Percentiles rank a stretch among this genome's conserved stretches.
Conservation (phyloP, 2,329 filamentous ascomycete species). For the Tolypocladium paradoxum region DNA sequence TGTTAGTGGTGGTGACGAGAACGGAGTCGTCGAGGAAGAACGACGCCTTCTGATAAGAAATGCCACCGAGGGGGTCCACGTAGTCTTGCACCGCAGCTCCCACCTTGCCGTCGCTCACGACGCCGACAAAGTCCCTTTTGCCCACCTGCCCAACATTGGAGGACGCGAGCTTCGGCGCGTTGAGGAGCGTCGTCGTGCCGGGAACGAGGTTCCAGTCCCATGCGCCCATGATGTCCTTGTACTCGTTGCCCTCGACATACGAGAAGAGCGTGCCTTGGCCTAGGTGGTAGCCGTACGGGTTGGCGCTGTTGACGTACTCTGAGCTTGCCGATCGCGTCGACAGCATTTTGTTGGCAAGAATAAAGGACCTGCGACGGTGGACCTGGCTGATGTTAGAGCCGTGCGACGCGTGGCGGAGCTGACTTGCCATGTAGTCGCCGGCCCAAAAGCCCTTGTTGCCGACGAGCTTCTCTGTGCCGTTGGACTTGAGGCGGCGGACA, state of each 20-base stretch:
- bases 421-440: conserved; percentile 12
- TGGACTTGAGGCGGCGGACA: conserved; percentile 8
- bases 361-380: conserved; percentile 7
- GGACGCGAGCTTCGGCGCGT: conserved; percentile 5
- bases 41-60: conserved; percentile 13
- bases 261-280: conserved; percentile 13
- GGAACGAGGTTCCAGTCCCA: conserved; percentile 15
- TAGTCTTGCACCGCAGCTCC: conserved; percentile 10
- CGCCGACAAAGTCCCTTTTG: conserved; percentile 11
- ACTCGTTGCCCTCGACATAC: conserved; percentile 13
- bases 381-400: conserved; percentile 1
- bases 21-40: conserved; percentile 11
- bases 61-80: conserved; percentile 7
- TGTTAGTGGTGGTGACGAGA: conserved; percentile 7
- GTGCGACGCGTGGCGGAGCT: no score
- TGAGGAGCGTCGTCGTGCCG: conserved; percentile 10
- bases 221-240: conserved; percentile 12
- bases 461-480: conserved; percentile 10
- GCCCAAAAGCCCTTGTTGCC: conserved; percentile 14
- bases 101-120: conserved; percentile 11
- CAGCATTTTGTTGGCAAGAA: conserved; percentile 11
- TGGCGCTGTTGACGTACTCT: conserved; percentile 11
- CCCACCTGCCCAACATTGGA: conserved; percentile 4
- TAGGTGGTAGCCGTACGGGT: conserved; percentile 11
- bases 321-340: conserved; percentile 10